Evolutionary conservation across 345 rosid species (phyloP).

Genomic region (Rhizophora apiculata): DNA sequence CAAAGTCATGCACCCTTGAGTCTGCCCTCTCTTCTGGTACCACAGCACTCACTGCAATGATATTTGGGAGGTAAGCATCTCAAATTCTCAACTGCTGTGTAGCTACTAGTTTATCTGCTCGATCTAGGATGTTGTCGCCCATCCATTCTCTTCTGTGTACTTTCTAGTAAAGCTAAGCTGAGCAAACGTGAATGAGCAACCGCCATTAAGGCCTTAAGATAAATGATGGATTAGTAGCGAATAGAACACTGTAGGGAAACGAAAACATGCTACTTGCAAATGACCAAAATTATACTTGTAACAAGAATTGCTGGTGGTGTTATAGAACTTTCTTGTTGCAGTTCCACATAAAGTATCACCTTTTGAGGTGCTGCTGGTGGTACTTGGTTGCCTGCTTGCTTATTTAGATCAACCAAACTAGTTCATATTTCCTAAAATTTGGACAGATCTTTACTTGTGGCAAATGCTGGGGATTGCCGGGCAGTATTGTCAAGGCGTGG

Average conservation of each 20-base stretch:
- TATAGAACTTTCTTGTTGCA: too few species aligned
- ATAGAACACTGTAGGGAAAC: too few species aligned
- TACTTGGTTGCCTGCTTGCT: too few species aligned
- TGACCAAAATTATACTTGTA: too few species aligned
- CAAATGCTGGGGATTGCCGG: constrained; percentile 93
- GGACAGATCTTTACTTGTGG: constrained; percentile 69
- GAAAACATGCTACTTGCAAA: too few species aligned
- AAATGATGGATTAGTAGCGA: background rate
- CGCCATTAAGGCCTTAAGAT: background rate
- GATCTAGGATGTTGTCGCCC: background rate
- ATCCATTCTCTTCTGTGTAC: background rate
- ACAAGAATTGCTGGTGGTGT: too few species aligned
- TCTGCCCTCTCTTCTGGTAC: constrained; percentile 68
- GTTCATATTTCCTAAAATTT: too few species aligned
- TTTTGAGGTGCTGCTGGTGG: too few species aligned
- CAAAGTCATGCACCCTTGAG: constrained; percentile 44
- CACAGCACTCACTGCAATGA: constrained; percentile 80
- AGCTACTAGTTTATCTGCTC: background rate
- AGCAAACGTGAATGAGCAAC: background rate
- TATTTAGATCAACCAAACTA: too few species aligned
- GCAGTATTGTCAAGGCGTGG: constrained; percentile 75
- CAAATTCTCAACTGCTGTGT: background rate
- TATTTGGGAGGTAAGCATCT: constrained; percentile 60
- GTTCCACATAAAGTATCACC: too few species aligned
- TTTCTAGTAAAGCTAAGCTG: background rate